These are phyloP conservation scores for Boletellus sp. DNA, from an alignment of 768 basidiomycete species.

Conservation along the genomic window DNA sequence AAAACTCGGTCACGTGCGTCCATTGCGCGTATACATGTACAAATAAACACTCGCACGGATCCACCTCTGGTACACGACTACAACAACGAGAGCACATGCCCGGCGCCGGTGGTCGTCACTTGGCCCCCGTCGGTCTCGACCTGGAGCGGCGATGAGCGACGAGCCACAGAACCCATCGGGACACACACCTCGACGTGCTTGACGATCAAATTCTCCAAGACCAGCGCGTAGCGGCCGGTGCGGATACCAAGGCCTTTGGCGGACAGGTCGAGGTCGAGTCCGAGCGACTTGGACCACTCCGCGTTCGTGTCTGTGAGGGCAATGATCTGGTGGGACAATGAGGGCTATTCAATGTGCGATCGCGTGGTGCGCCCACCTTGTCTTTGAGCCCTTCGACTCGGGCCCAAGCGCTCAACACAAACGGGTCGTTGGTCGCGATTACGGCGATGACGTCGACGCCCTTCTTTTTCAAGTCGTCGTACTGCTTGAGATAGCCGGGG, in stretches of 20 bases:
- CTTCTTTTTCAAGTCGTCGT: slow-evolving; percentile 48
- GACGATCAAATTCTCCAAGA: slow-evolving; percentile 69
- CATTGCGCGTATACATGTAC: slow-evolving; percentile 29
- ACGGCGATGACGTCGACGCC: slow-evolving; percentile 53
- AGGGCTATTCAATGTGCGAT: background rate
- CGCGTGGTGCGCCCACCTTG: slow-evolving; percentile 46
- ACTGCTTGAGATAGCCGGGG: slow-evolving; percentile 43
- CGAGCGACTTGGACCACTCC: slow-evolving; percentile 52
- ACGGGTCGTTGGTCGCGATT: slow-evolving; percentile 57
- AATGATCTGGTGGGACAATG: slow-evolving; percentile 43
- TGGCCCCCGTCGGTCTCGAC: slow-evolving; percentile 9
- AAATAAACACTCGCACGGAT: slow-evolving; percentile 21
- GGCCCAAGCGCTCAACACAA: slow-evolving; percentile 60
- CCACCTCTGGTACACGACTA: slow-evolving; percentile 1
- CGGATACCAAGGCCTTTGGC: slow-evolving; percentile 51
- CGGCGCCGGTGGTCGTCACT: slow-evolving; percentile 11
- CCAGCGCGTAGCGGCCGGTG: slow-evolving; percentile 58
- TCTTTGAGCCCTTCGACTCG: slow-evolving; percentile 60
- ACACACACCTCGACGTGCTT: slow-evolving; percentile 55
- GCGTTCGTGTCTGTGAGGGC: slow-evolving; percentile 54
- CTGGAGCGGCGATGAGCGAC: slow-evolving; percentile 3
- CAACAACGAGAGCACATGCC: slow-evolving; percentile 10
- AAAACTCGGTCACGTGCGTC: slow-evolving; percentile 32
- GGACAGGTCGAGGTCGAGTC: slow-evolving; percentile 53
- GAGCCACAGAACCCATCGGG: background rate